Percentiles rank a stretch among this genome's conserved stretches.
These are phyloP conservation scores for Fusarium lyarnte DNA, from an alignment of 2,329 filamentous ascomycete species.

Conservation along the genomic window DNA sequence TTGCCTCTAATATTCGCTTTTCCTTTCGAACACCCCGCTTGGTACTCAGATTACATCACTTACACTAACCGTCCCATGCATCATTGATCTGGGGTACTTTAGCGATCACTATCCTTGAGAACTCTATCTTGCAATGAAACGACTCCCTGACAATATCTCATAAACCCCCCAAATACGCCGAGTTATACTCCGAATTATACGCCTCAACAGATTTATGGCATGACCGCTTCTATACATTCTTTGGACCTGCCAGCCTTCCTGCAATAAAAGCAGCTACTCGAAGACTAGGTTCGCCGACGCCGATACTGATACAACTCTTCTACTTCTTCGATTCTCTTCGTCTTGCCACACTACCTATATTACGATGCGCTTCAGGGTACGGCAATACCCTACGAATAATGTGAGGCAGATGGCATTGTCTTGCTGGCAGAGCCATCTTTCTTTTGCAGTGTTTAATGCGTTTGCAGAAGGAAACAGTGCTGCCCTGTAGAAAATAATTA, in stretches of 20 bases:
- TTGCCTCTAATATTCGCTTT: too few species aligned
- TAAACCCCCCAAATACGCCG: slow-evolving; percentile 10
- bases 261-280: slow-evolving; percentile 5
- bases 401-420: too few species aligned
- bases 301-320: slow-evolving; percentile 20
- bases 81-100: slow-evolving; percentile 4
- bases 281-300: slow-evolving; percentile 12
- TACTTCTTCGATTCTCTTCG: slow-evolving; percentile 9
- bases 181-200: slow-evolving; percentile 24
- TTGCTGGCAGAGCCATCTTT: too few species aligned
- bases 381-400: neutral
- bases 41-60: slow-evolving; percentile 4
- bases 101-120: slow-evolving; percentile 2
- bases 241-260: neutral
- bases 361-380: slow-evolving; percentile 14
- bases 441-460: too few species aligned
- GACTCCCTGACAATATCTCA: neutral
- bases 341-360: neutral
- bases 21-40: neutral
- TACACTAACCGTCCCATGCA: neutral
- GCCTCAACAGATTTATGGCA: slow-evolving; percentile 19
- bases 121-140: slow-evolving; percentile 13
- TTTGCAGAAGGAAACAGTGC: too few species aligned
- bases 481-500: too few species aligned
- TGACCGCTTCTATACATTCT: slow-evolving; percentile 12